Evolutionary conservation across 2,329 filamentous ascomycete species (phyloP), one percentile per base, ranked within the genome.

Genomic region (Nannizziopsis barbatae): DNA sequence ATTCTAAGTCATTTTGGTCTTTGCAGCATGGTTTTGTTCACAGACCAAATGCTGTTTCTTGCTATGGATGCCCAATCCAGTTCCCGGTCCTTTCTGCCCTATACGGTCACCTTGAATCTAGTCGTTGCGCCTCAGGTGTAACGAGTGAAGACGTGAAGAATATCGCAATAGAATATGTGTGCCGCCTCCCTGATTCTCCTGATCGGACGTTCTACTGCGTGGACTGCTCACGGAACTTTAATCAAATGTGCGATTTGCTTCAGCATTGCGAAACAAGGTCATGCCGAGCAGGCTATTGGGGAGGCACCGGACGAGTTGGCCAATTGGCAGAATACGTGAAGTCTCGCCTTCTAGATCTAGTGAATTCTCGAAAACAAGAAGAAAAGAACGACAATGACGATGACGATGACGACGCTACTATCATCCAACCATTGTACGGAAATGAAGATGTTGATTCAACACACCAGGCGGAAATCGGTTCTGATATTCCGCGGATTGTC

Each of bases 41-140:
- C 14, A 50, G 56, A 9, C 56, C 52, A 9, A 40, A 47, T 20
- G 52, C 35, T 2, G 50, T 56, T 3, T 7, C 33, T 8, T 58
- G 56, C 37, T 50, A 52, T 35, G 52, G 57, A 15, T 59, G 56
- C 17, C 12, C 37, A 3, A 38, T 51, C n/a, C 45, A 49, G 11
- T 58, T 58, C 35, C 41, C 45, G 3, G 46, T 53, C 1, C 43
- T 55, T 12, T 55, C 57, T 2, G 53, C 53, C 0, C 41, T 50
- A 18, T 58, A 58, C 45, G 56, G 56, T 31, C 57, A 58, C 35
- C 47, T 58, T 9, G 57, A 58, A 39, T 57, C 55, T 1, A 51
- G 47, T n/a, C 52, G 47, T n/a, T 57, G 56, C 18, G 10, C 37
- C 7, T 53, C 53, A 5, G 56, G 54, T 11, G 49, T 54, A 30